Conservation (phyloP, 2,329 filamentous ascomycete genomes). For the Monosporascus cannonballus region DNA sequence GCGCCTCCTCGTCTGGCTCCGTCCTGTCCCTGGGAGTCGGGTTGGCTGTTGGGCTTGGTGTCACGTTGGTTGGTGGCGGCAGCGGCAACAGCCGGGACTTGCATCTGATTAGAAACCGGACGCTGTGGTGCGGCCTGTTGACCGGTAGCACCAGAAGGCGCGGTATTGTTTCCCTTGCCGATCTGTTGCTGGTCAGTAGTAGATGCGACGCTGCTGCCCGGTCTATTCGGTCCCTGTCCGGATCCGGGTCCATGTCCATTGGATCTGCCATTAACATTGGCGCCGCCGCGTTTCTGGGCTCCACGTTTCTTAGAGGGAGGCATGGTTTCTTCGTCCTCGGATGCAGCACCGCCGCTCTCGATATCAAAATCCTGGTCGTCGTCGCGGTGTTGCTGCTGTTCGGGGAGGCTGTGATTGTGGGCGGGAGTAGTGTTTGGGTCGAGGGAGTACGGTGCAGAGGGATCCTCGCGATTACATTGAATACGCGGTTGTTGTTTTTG, state of each 20-base stretch:
- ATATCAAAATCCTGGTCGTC: neutral
- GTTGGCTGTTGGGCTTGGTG: constrained; percentile 15
- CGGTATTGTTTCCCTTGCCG: constrained; percentile 5
- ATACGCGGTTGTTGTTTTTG: neutral
- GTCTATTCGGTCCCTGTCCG: constrained; percentile 5
- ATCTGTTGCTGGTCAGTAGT: constrained; percentile 14
- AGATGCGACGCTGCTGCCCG: constrained; percentile 2
- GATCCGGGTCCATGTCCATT: constrained; percentile 6
- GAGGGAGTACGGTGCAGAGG: neutral
- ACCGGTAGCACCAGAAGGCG: neutral
- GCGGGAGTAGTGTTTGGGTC: neutral
- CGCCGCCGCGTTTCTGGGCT: constrained; percentile 21
- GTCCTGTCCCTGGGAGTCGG: constrained; percentile 12
- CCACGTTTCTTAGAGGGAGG: constrained; percentile 22
- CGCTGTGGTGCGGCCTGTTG: neutral
- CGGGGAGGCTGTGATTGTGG: neutral
- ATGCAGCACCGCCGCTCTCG: neutral
- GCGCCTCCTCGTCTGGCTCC: constrained; percentile 9
- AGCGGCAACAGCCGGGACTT: constrained; percentile 11
- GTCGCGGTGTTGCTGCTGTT: constrained; percentile 3
- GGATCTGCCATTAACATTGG: constrained; percentile 13
- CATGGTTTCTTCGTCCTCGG: constrained; percentile 9
- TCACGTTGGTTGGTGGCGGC: constrained; percentile 13
- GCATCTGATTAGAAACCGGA: constrained; percentile 2
- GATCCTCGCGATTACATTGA: neutral